A percentile compares a stretch with the other conserved stretches of the same genome.
phyloP scores from a whole-genome alignment of 2,329 filamentous ascomycete genomes.

The Ramularia collo-cygni region DNA sequence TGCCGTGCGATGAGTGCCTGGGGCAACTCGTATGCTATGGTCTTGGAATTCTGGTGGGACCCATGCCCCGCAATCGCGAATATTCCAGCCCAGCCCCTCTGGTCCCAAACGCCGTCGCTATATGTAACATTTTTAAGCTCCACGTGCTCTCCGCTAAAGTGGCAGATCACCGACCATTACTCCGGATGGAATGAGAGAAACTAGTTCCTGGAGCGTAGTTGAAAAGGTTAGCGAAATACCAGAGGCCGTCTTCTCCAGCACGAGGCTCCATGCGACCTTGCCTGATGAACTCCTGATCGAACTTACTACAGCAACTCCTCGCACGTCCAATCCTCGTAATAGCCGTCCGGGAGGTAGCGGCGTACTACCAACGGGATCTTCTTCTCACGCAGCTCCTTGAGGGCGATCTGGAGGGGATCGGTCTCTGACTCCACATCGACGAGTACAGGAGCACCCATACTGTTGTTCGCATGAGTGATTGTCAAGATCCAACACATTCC shows the following conservation, averaged over 20 bases:
- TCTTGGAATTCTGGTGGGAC: neutral
- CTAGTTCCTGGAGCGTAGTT: too few relatives aligned
- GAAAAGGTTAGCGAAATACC: too few relatives aligned
- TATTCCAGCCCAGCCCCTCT: conserved; percentile 6
- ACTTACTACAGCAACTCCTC: conserved; percentile 68
- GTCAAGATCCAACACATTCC: conserved; percentile 23
- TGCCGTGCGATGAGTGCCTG: neutral
- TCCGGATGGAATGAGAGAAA: too few relatives aligned
- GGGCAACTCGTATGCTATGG: conserved; percentile 1
- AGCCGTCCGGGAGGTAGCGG: conserved; percentile 93
- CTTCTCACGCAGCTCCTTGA: conserved; percentile 96
- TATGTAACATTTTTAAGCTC: conserved; percentile 2
- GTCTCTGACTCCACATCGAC: conserved; percentile 97
- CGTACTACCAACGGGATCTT: conserved; percentile 96
- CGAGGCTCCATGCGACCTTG: neutral
- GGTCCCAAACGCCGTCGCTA: conserved; percentile 18
- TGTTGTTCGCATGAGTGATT: conserved; percentile 31
- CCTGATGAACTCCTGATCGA: conserved; percentile 1
- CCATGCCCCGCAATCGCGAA: neutral
- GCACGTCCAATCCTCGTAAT: conserved; percentile 99
- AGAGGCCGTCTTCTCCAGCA: too few relatives aligned
- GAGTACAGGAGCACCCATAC: conserved; percentile 95
- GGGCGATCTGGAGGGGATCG: conserved; percentile 91
- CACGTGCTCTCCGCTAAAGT: too few relatives aligned
- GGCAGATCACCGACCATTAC: too few relatives aligned